A percentile compares a stretch with the other conserved stretches of the same genome.
Evolutionary conservation across 140 eudicot genomes (phyloP).

Genomic region (Senecio squalidus): DNA sequence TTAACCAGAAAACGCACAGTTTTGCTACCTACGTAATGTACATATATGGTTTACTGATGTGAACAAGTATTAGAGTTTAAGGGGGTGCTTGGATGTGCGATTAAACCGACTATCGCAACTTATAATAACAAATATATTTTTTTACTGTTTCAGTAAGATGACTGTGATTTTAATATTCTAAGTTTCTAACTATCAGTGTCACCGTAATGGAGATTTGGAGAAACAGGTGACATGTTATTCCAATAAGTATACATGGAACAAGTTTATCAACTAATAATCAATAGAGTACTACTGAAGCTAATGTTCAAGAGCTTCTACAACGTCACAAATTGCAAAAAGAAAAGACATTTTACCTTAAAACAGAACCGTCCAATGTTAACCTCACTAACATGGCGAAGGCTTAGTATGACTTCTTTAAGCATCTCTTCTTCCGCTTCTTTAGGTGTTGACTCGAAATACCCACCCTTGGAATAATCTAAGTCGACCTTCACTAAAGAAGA

Average conservation of each 20-base stretch:
- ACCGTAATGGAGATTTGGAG: too few relatives aligned
- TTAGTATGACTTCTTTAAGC: not conserved
- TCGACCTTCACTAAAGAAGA: not conserved
- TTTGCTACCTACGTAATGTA: too few relatives aligned
- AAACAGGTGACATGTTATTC: too few relatives aligned
- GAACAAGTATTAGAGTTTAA: too few relatives aligned
- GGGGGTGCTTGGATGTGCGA: too few relatives aligned
- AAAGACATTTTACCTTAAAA: not conserved
- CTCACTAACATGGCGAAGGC: not conserved
- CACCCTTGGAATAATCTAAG: not conserved
- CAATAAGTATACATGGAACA: too few relatives aligned
- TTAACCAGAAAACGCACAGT: not conserved
- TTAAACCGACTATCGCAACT: not conserved
- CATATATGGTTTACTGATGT: too few relatives aligned
- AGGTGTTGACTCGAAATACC: not conserved
- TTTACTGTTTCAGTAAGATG: not conserved
- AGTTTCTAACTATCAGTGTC: too few relatives aligned
- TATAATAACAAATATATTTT: too few relatives aligned
- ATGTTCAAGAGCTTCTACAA: not conserved
- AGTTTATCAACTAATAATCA: not conserved
- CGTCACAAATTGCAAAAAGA: not conserved
- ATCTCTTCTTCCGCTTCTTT: conserved; percentile 1
- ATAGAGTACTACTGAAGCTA: not conserved
- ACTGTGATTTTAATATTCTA: too few relatives aligned
- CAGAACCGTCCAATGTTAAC: not conserved